Evolutionary conservation across 495 filamentous ascomycete genomes (phyloP), one percentile per base, ranked within the genome.

Genomic region (Tuber borchii): DNA sequence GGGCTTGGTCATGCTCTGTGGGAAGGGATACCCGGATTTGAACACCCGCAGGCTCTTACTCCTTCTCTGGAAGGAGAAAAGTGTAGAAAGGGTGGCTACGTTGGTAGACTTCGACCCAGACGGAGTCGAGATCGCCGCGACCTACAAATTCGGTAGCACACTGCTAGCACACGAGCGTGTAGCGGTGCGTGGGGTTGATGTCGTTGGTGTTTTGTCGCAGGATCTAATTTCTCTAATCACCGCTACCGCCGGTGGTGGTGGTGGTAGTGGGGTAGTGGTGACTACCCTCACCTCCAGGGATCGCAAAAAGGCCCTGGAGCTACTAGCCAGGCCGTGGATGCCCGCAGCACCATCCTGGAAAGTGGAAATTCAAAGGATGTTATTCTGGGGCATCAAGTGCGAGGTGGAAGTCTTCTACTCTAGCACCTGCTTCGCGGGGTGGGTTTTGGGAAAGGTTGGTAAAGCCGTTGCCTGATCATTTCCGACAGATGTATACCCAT

Each of bases 21-120:
- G 80, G 1, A 98, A 97, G 86, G 95, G 95, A 0, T 98, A 96
- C 83, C 94, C 95, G 0, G 95, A 99, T 80, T 86, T 97, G 39
- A 87, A 88, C 8, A 97, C 94, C 0, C 85, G 96, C 45, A 87
- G 88, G 68, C 94, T 97, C 73, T 86, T 93, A 4, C 83, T 84
- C 37, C 42, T 83, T n/a, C 39, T 91, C 0, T 85, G 86, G 2
- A 79, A 75, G 1, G 74, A 74, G 9, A 80, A 80, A 71, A 82
- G 84, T 2, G 51, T 80, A 1, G 82, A 89, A 1, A 87, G 85
- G 0, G 87, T 95, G 42, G 90, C 88, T 74, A 90, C 86, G 1
- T 85, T 98, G 0, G 90, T 94, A 1, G 95, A 99, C 81, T 92
- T 90, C 73, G 95, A 98, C 78, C 92, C 96, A 1, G 89, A 97